phyloP scores from a whole-genome alignment of 2,329 filamentous ascomycete genomes.

The Macrophomina pseudophaseolina region DNA sequence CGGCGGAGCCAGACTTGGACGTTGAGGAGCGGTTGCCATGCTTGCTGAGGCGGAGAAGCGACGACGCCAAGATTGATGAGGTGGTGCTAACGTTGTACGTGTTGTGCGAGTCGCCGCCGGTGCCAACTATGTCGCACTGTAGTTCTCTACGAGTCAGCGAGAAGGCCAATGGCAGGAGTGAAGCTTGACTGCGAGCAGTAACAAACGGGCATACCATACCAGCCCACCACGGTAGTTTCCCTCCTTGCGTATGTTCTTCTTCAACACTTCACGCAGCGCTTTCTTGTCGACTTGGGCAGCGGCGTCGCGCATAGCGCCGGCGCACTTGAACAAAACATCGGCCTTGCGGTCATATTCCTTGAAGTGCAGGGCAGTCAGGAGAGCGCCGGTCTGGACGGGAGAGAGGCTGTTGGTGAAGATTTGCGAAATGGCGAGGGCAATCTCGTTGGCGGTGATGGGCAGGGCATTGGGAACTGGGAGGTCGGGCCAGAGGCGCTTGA shows the following conservation, averaged over 20 bases:
- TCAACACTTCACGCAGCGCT: conserved; percentile 66
- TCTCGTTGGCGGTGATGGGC: conserved; percentile 73
- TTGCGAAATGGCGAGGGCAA: conserved; percentile 85
- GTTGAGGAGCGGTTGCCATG: conserved; percentile 96
- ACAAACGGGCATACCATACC: conserved; percentile 58
- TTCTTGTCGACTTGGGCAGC: conserved; percentile 73
- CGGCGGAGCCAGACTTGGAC: conserved; percentile 92
- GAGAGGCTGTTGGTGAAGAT: conserved; percentile 91
- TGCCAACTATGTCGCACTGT: conserved; percentile 92
- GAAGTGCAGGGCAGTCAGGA: conserved; percentile 91
- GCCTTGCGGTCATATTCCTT: conserved; percentile 82
- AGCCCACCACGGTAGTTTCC: conserved; percentile 82
- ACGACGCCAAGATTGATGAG: conserved; percentile 87
- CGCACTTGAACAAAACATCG: conserved; percentile 85
- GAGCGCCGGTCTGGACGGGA: conserved; percentile 83
- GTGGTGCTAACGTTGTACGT: conserved; percentile 99
- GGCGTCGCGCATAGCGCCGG: conserved; percentile 80
- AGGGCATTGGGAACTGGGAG: conserved; percentile 51
- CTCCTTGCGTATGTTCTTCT: conserved; percentile 65
- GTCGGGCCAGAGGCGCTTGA: conserved; percentile 72
- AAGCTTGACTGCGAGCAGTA: conserved; percentile 6
- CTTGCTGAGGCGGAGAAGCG: conserved; percentile 85
- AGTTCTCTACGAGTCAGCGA: neutral
- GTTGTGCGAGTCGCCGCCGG: conserved; percentile 93
- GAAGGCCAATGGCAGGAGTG: neutral